Percentiles rank a stretch among this genome's conserved stretches.
Conservation (phyloP, 345 rosid genomes). For the Heritiera fomes region DNA sequence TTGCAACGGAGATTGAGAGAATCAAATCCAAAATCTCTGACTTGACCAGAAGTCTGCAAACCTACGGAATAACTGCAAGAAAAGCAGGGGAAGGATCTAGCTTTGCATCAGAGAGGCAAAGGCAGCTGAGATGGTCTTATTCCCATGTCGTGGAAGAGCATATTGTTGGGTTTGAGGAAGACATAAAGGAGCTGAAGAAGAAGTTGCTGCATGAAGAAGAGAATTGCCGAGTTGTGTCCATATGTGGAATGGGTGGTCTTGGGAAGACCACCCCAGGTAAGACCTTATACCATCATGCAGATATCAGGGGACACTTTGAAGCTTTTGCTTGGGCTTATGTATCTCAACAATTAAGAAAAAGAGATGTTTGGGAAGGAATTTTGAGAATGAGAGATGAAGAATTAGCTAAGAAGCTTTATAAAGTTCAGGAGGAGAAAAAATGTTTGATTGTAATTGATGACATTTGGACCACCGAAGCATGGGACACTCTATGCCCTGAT, state of each 20-base stretch:
- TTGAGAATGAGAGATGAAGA: constrained; percentile 26
- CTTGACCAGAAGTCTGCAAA: no score
- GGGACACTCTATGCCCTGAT: constrained; percentile 37
- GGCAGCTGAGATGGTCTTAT: no score
- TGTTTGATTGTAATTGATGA: constrained; percentile 20
- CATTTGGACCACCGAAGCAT: constrained; percentile 40
- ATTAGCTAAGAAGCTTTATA: constrained; percentile 17
- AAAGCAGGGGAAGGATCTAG: no score
- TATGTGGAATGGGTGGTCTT: constrained; percentile 58
- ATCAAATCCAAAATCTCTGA: no score
- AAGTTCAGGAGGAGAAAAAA: constrained; percentile 31
- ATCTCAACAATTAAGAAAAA: constrained; percentile 37
- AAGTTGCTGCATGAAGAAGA: constrained; percentile 28
- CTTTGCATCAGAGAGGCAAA: no score
- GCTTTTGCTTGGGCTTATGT: constrained; percentile 50
- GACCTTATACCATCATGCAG: constrained; percentile 31
- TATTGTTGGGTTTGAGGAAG: no score
- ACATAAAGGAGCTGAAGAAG: no score
- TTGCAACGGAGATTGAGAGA: no score
- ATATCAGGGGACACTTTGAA: constrained; percentile 30
- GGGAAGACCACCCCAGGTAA: no score
- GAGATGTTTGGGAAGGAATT: constrained; percentile 39
- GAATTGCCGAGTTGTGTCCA: constrained; percentile 20
- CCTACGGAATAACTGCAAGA: no score
- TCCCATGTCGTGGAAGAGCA: no score